A percentile compares a stretch with the other conserved stretches of the same genome.
Evolutionary conservation across 345 rosid species (phyloP).

Genomic region (Brassica nigra): DNA sequence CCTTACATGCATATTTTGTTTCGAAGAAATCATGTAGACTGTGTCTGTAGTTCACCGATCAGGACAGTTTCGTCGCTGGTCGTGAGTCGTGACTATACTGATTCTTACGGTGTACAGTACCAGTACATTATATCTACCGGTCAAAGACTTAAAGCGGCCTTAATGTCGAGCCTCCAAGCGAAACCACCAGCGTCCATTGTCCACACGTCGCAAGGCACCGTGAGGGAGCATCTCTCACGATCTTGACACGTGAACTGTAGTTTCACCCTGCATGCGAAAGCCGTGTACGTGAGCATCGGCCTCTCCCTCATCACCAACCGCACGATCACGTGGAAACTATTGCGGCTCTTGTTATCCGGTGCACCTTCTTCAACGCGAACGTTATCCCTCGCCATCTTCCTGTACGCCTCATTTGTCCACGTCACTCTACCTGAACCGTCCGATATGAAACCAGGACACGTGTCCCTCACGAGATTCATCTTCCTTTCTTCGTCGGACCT

Average conservation of each 20-base stretch:
- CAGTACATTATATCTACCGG: neutral
- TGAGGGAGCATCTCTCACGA: conserved; percentile 54
- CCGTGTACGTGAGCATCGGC: conserved; percentile 42
- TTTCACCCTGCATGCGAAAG: conserved; percentile 73
- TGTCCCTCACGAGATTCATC: conserved; percentile 56
- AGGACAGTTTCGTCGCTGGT: conserved; percentile 1
- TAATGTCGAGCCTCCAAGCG: conserved; percentile 87
- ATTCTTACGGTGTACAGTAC: neutral
- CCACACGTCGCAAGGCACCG: conserved; percentile 90
- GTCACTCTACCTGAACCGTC: conserved; percentile 68
- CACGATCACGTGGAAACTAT: conserved; percentile 45
- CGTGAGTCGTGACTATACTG: neutral
- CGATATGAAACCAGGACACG: conserved; percentile 83
- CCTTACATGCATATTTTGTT: neutral
- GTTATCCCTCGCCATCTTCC: conserved; percentile 55
- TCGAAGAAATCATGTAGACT: neutral
- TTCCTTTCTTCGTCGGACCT: conserved; percentile 58
- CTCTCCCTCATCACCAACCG: conserved; percentile 66
- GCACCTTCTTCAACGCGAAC: conserved; percentile 29
- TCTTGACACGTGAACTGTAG: conserved; percentile 58
- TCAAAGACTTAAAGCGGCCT: conserved; percentile 68
- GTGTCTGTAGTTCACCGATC: neutral
- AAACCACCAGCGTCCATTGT: conserved; percentile 71
- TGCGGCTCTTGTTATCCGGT: conserved; percentile 18
- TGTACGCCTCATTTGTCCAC: conserved; percentile 75